A percentile compares a stretch with the other conserved stretches of the same genome.
Conservation (phyloP, 805 yeast species). For the Cyberlindnera euphorbiae region DNA sequence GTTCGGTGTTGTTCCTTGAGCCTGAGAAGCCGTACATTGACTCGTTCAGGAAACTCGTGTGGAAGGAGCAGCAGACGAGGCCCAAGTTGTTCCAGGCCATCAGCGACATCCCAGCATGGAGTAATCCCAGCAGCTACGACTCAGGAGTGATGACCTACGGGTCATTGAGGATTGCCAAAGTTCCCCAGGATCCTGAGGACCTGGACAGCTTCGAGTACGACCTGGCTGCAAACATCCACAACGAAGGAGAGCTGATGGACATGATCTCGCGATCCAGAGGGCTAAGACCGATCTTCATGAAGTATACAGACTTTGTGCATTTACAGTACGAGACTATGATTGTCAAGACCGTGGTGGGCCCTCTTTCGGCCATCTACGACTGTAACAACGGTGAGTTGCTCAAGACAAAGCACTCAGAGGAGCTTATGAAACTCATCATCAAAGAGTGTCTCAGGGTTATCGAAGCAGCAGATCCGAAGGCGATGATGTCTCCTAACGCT, state of each 20-base stretch:
- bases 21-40: conserved; percentile 64
- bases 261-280: conserved; percentile 24
- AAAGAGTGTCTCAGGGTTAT: conserved; percentile 46
- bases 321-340: conserved; percentile 62
- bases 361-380: conserved; percentile 60
- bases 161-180: conserved; percentile 40
- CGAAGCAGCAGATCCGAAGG: conserved; percentile 17
- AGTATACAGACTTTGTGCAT: conserved; percentile 34
- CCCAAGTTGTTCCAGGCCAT: conserved; percentile 50
- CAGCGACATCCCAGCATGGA: conserved; percentile 65
- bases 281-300: conserved; percentile 28
- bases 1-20: conserved; percentile 57
- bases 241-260: conserved; percentile 19
- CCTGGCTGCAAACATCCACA: conserved; percentile 23
- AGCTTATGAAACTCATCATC: conserved; percentile 38
- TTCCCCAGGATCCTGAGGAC: conserved; percentile 33
- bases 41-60: conserved; percentile 38
- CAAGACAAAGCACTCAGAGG: conserved; percentile 31
- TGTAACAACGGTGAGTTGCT: conserved; percentile 61
- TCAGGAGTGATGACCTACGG: conserved; percentile 57
- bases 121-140: conserved; percentile 30
- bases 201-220: conserved; percentile 20
- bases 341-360: conserved; percentile 65
- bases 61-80: conserved; percentile 41
- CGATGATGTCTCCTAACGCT: conserved; percentile 19